Evolutionary conservation across 148 eudicot genomes (phyloP), one percentile per base, ranked within the genome.

Genomic region (Rhododendron molle): DNA sequence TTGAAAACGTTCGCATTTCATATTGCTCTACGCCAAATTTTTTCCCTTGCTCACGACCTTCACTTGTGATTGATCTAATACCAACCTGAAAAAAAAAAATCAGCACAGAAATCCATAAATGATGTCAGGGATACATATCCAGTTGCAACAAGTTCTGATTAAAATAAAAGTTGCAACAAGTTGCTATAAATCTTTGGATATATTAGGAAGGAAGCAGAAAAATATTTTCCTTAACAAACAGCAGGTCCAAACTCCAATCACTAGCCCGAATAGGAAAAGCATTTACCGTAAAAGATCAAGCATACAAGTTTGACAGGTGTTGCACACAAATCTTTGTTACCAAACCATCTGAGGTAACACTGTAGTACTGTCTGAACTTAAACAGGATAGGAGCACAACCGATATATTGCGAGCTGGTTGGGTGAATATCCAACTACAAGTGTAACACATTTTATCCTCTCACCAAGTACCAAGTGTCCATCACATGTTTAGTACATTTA

Each of bases 41-140:
- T 90, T 96, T 91, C 85, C 99, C 99, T 89, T 96, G 99, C 83
- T 95, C 98, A 52, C 97, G 95, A 65, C 99, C 99, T 92, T 96
- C 99, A 11, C 81, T 92, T 3, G 83, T 96, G 82, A 96, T 95
- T 62, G 98, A 95, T 89, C 99, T 94, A 72, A 96, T 88, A 78
- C 98, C 99, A 78, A 96, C 97, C 99, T 96, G 93, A 81, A 77
- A 21, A 38, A 40, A 85, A 86, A 80, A 26, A 83, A 44, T 40
- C 52, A 76, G 72, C 28, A 58, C 56, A 54, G 78, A 76, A 10
- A 76, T 44, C 26, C 54, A 15, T 83, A n/a, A 87, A 49, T 34
- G 2, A 28, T 14, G 32, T 23, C 9, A 47, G 14, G 34, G 71
- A 12, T 11, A 34, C 72, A 73, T 40, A 26, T 5, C 60, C 47